Evolutionary conservation across 208 protist species (phyloP).

Genomic region (Phytomonas francai): DNA sequence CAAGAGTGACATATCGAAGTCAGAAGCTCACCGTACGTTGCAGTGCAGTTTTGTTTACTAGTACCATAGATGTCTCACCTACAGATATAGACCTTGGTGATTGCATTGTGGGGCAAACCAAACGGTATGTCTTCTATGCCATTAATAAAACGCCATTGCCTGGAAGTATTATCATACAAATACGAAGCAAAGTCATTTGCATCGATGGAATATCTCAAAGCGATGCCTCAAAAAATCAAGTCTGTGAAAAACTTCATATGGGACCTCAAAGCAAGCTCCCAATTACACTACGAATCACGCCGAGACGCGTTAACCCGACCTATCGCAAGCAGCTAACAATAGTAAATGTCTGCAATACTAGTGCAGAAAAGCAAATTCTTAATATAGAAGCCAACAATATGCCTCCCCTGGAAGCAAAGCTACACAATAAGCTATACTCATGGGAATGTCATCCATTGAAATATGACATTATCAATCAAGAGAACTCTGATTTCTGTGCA

Average conservation of each 20-base stretch:
- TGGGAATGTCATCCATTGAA: slow-evolving; percentile 38
- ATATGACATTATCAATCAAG: background rate
- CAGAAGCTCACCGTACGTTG: slow-evolving; percentile 61
- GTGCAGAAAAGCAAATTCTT: slow-evolving; percentile 67
- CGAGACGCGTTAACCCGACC: slow-evolving; percentile 80
- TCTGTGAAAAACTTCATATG: slow-evolving; percentile 63
- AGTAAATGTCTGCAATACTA: slow-evolving; percentile 62
- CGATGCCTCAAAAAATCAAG: slow-evolving; percentile 15
- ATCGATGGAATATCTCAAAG: slow-evolving; percentile 42
- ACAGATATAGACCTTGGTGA: slow-evolving; percentile 77
- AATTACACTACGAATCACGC: slow-evolving; percentile 65
- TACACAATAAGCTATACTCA: slow-evolving; percentile 79
- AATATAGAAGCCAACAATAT: slow-evolving; percentile 88
- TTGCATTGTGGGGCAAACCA: slow-evolving; percentile 71
- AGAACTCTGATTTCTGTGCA: slow-evolving; percentile 22
- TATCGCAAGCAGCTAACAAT: slow-evolving; percentile 83
- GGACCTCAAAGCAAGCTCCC: slow-evolving; percentile 51
- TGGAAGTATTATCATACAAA: slow-evolving; percentile 50
- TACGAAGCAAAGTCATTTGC: slow-evolving; percentile 84
- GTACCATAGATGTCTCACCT: slow-evolving; percentile 61
- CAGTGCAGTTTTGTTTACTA: slow-evolving; percentile 70
- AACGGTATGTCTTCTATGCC: slow-evolving; percentile 57
- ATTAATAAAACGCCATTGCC: slow-evolving; percentile 78
- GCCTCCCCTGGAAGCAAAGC: slow-evolving; percentile 64
- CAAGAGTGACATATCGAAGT: slow-evolving; percentile 17